Conservation (phyloP, 306 rosid species). For the Cercis canadensis region DNA sequence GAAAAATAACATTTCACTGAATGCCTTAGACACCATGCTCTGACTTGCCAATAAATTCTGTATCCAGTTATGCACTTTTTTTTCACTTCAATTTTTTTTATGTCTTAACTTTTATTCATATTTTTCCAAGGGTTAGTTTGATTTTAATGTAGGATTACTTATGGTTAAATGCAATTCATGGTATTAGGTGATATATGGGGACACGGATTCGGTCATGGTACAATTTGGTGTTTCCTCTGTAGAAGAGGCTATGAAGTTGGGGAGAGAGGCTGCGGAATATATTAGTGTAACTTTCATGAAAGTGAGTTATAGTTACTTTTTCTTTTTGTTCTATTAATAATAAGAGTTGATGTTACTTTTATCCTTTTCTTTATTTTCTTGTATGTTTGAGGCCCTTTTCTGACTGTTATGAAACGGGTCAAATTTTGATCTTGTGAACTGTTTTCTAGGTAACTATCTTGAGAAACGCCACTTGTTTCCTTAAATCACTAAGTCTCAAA, state of each 20-base stretch:
- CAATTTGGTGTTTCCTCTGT: conserved; percentile 89
- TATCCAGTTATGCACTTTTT: not conserved
- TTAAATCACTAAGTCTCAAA: not conserved
- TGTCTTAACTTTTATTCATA: not conserved
- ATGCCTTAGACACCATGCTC: too few species aligned
- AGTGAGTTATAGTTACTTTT: conserved; percentile 46
- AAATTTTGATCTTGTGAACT: conserved; percentile 17
- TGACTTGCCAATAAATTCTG: conserved; percentile 27
- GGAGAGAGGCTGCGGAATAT: conserved; percentile 94
- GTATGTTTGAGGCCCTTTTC: conserved; percentile 10
- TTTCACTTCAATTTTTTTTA: conserved; percentile 5
- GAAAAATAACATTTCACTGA: not conserved
- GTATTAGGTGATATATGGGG: conserved; percentile 90
- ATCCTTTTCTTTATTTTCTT: conserved; percentile 13
- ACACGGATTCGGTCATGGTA: conserved; percentile 97
- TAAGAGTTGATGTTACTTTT: not conserved
- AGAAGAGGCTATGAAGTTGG: conserved; percentile 83
- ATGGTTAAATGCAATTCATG: conserved; percentile 32
- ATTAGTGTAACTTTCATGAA: conserved; percentile 82
- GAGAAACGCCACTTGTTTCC: not conserved
- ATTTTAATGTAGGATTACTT: conserved; percentile 25
- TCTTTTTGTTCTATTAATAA: not conserved
- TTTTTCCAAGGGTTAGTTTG: conserved; percentile 21
- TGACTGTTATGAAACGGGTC: conserved; percentile 10
- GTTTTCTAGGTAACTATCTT: not conserved